These are phyloP conservation scores for Alternaria viburni DNA, from an alignment of 2,329 filamentous ascomycete species.

Conservation along the genomic window DNA sequence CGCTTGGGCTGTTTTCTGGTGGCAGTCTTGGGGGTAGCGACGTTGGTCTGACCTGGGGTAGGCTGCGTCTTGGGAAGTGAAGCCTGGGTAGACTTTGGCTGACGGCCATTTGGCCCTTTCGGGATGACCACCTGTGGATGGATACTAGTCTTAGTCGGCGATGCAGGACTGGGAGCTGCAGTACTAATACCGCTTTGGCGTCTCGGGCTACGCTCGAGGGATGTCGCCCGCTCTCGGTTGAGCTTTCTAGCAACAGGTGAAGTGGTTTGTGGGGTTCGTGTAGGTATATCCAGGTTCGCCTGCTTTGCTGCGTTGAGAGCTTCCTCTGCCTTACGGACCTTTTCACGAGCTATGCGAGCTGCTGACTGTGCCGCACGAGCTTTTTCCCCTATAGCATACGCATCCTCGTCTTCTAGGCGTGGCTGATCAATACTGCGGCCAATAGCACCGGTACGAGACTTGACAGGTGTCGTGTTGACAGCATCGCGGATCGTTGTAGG, in stretches of 20 bases:
- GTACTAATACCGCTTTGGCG: conserved; percentile 11
- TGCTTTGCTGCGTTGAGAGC: background rate
- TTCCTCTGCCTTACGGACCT: background rate
- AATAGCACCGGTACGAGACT: background rate
- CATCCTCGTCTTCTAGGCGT: background rate
- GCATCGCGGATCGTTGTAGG: conserved; percentile 9
- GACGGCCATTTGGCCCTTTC: background rate
- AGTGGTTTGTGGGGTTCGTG: background rate
- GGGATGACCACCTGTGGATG: background rate
- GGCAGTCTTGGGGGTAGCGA: background rate
- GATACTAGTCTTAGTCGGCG: background rate
- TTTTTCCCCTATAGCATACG: background rate
- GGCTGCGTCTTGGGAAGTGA: background rate
- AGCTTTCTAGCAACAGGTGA: conserved; percentile 5
- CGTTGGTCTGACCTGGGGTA: background rate
- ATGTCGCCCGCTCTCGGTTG: background rate
- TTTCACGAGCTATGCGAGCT: background rate
- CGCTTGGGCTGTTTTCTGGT: background rate
- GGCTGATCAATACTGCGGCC: background rate
- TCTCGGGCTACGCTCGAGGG: conserved; percentile 4
- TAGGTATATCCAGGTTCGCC: background rate
- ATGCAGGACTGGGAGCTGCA: background rate
- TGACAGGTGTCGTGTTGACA: conserved; percentile 19
- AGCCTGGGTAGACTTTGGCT: background rate
- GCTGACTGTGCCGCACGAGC: background rate